phyloP scores from a whole-genome alignment of 495 filamentous ascomycete species.

The Venustampulla echinocandica region DNA sequence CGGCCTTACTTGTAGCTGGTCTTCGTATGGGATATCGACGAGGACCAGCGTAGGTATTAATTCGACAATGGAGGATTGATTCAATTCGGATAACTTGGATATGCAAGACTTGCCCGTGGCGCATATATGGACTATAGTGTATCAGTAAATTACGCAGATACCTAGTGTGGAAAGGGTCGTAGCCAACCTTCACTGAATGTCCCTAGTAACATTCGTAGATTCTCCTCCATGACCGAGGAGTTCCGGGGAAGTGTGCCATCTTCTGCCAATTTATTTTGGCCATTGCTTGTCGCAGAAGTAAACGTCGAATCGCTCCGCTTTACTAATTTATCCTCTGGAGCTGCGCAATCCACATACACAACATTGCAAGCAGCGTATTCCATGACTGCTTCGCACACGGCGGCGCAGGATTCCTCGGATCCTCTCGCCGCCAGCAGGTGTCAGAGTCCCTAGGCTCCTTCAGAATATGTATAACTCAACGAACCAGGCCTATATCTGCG shows the following conservation, averaged over 20 bases:
- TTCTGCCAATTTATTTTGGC: slow-evolving; percentile 14
- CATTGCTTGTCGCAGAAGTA: background rate
- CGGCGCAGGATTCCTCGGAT: slow-evolving; percentile 3
- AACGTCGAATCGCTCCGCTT: slow-evolving; percentile 26
- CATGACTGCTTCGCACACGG: slow-evolving; percentile 37
- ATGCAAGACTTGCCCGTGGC: slow-evolving; percentile 62
- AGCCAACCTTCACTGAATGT: slow-evolving; percentile 41
- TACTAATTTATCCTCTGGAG: slow-evolving; percentile 54
- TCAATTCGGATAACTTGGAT: slow-evolving; percentile 56
- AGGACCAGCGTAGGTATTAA: slow-evolving; percentile 68
- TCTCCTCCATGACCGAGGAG: slow-evolving; percentile 30
- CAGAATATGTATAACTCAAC: background rate
- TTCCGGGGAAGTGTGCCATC: slow-evolving; percentile 9
- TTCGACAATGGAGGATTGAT: slow-evolving; percentile 50
- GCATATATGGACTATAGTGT: slow-evolving; percentile 59
- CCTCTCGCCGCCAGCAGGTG: slow-evolving; percentile 7
- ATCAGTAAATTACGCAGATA: slow-evolving; percentile 17
- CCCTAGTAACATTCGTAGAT: slow-evolving; percentile 36
- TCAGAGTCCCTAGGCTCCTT: background rate
- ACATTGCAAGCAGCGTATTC: slow-evolving; percentile 66
- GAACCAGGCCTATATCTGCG: background rate
- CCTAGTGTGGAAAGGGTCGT: background rate
- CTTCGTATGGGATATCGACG: slow-evolving; percentile 57
- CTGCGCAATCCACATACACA: slow-evolving; percentile 74
- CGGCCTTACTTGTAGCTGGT: slow-evolving; percentile 31